Evolutionary conservation across 1,284 basidiomycete genomes (phyloP), one percentile per base, ranked within the genome.

Genomic region (Tylopilus sp.): DNA sequence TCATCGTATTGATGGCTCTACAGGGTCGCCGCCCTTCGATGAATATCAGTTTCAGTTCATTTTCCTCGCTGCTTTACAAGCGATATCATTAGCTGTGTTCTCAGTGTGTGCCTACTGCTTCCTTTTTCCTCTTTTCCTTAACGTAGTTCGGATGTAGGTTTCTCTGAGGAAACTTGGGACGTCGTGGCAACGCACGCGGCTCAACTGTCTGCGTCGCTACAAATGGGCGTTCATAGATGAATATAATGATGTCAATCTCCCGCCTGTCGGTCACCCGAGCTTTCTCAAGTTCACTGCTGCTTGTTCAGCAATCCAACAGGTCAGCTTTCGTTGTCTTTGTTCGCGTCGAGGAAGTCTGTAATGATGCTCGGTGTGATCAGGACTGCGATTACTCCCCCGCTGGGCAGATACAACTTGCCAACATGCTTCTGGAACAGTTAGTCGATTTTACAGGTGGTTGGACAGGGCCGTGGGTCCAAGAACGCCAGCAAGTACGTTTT

Each of bases 181-280:
- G 2, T 75, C 81, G 16, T 74, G 74, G 72, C 69, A 77, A 39
- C 82, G 83, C n/a, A 74, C 82, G 59, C 71, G 77, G 51, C 77
- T 83, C 41, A 89, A 89, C 70, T 88, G 89, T 71, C 74, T 83
- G 53, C 83, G 87, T 26, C 85, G 92, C 44, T 91, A 92, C 73
- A 94, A 94, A 74, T 94, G 92, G 92, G 87, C 90, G 0, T 91
- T 89, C 69, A 77, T 80, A 33, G 78, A 83, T 1, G 85, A 87
- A 52, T 91, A 90, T 65, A 83, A 85, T 4, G 76, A 81, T 32
- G 77, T 84, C 19, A 74, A 81, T 7, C 75, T 77, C 0, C 72
- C 79, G 1, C 81, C 82, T 0, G 74, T 89, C 47, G 84, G 77
- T 3, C 77, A 75, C 38, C 84, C 84, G 2, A 80, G 85, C 60